Percentiles rank a stretch among this genome's conserved stretches.
Conservation (phyloP, 148 eudicot species). For the Camellia japonica region DNA sequence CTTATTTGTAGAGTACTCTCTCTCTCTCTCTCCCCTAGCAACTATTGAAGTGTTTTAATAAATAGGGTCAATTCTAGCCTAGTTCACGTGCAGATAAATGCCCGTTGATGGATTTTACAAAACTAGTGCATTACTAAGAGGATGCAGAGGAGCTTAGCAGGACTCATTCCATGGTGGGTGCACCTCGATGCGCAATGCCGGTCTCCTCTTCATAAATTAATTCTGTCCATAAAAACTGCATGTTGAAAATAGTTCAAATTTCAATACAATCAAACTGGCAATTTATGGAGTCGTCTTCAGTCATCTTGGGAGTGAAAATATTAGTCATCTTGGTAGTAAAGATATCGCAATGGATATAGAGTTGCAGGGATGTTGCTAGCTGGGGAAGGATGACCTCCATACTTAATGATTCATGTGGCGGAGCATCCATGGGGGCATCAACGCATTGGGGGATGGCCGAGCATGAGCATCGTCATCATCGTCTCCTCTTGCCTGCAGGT, state of each 20-base stretch:
- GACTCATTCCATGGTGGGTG: background rate
- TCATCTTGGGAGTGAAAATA: background rate
- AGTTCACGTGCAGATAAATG: no score
- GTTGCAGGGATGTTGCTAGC: background rate
- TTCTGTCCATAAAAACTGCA: background rate
- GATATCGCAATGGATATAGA: background rate
- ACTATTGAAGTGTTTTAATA: no score
- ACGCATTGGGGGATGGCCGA: constrained; percentile 17
- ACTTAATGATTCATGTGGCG: constrained; percentile 31
- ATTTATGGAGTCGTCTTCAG: background rate
- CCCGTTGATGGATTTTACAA: no score
- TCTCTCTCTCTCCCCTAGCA: no score
- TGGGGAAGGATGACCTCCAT: background rate
- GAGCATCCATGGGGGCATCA: constrained; percentile 65
- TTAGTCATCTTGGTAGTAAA: background rate
- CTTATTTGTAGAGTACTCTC: background rate
- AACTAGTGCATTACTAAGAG: no score
- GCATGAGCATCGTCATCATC: constrained; percentile 17
- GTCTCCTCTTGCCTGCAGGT: constrained; percentile 22
- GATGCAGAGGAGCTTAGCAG: no score
- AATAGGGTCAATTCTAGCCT: no score
- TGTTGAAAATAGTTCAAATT: background rate
- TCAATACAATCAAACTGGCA: background rate
- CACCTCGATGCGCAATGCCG: background rate
- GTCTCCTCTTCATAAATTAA: background rate